Evolutionary conservation across 129 eudicot genomes (phyloP), one percentile per base, ranked within the genome.

Genomic region (Lonicera japonica): DNA sequence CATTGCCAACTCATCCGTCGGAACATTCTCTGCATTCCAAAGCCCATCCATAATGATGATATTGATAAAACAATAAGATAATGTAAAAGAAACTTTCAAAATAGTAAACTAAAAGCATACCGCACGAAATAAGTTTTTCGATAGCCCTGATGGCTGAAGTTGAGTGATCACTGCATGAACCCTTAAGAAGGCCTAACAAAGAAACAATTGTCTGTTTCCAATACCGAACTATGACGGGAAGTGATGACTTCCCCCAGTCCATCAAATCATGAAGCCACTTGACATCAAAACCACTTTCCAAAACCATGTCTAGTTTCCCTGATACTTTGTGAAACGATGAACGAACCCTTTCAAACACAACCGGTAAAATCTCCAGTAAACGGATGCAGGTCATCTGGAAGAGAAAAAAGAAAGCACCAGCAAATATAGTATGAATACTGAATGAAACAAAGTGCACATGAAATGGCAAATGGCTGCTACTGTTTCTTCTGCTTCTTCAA

Each of bases 331-430:
- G 68, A 68, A 73, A 38, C 65, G 78, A 77, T 58, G 67, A 68
- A 25, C 60, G 73, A 61, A 82, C 75, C 73, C 57, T 78, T 80
- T 74, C 81, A 48, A 78, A 77, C 53, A 94, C 73, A 57, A 83
- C 76, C 38, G 99, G 96, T 11, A 88, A 69, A 56, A 84, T 75
- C 76, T 94, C 99, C 57, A 94, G 95, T 54, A 88, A 45, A 19
- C 99, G 95, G 76, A 94, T 78, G 71, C 89, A 88, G 12, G 99
- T 78, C 96, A 94, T 94, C 99, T 94, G 96, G 63, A 79, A 74
- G 50, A 29, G 36, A 29, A 29, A 29, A 29, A 6, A 29, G 6
- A 29, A 29, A 29, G 36, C 36, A 2, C 4, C 36, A 29, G 36
- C 36, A 29, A 29, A 29, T 29, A 29, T 6, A 70, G 72, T 56